Percentiles rank a stretch among this genome's conserved stretches.
These are phyloP conservation scores for Hypoxylon intermedium DNA, from an alignment of 495 filamentous ascomycete species.

Conservation along the genomic window DNA sequence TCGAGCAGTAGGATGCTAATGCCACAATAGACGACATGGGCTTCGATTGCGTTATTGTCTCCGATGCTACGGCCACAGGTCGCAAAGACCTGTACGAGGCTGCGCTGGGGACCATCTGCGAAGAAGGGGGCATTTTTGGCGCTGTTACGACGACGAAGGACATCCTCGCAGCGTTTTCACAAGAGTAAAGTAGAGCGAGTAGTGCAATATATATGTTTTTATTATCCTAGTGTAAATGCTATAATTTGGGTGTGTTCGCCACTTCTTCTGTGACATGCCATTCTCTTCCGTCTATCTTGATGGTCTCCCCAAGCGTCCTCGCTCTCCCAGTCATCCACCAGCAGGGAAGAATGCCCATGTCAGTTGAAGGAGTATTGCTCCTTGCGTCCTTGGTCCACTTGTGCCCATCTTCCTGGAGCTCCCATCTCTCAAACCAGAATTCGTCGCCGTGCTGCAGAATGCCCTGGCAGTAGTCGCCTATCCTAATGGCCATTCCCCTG, in stretches of 20 bases:
- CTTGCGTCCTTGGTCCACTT: not conserved
- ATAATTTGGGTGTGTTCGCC: not conserved
- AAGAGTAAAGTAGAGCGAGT: not conserved
- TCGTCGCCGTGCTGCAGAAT: constrained; percentile 5
- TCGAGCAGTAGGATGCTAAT: not conserved
- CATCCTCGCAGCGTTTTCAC: not conserved
- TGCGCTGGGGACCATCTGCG: not conserved
- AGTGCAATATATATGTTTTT: not conserved
- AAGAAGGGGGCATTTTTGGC: constrained; percentile 9
- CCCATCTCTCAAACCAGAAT: constrained; percentile 14
- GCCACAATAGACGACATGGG: not conserved
- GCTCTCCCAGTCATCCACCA: not conserved
- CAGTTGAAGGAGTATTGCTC: not conserved
- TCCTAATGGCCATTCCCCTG: constrained; percentile 11
- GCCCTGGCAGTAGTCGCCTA: constrained; percentile 9
- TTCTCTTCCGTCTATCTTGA: not conserved
- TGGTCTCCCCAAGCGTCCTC: not conserved
- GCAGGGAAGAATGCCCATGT: constrained; percentile 1
- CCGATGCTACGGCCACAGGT: not conserved
- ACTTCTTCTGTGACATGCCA: not conserved
- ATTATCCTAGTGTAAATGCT: not conserved
- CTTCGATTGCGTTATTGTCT: not conserved
- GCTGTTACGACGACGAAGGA: constrained; percentile 5
- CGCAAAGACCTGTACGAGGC: constrained; percentile 3
- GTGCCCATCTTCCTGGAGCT: not conserved